Base-by-base conservation (phyloP, 1,284 basidiomycete species). In the Inonotus hispidus region DNA sequence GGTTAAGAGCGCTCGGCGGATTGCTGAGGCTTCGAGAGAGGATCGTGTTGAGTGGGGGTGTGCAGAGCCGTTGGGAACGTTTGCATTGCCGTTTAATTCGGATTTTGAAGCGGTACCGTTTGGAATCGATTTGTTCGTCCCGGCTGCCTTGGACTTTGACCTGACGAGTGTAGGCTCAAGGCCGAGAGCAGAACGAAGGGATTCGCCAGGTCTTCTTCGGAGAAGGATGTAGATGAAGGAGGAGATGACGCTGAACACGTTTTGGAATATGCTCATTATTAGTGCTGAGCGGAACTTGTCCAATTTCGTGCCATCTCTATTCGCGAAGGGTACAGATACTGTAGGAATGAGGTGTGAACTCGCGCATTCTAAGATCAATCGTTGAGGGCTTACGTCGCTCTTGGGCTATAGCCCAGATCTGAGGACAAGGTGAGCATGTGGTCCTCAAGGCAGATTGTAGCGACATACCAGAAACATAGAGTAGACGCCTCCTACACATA, bases 401-500 rank as follows among this genome's bases (percentile, higher is more conserved):
- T 77, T 96, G 93, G 16, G 93, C 92, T 59, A 96, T 86, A 14
- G 92, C 93, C 93, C 93, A 96, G 59, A 94, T 73, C 82, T 90
- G 66, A 27, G 25, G 37, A 39, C 52, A 37, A 49, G 4, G 3
- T 65, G 64, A 55, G 65, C 65, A 45, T 25, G 14, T n/a, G n/a
- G 23, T 1, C 1, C 11, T 1, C n/a, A 29, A 37, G 35, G 27
- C 46, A 7, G 2, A 2, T 29, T 16, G 1, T 41, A 14, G 7
- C 1, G 8, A 55, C 69, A 60, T 56, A 70, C 71, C 61, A 71
- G 55, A 59, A 72, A 71, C 71, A 72, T 71, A 21, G 69, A 67
- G 63, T 72, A 72, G 27, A 72, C 71, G 41, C 71, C 71, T 11
- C 53, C 65, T 14, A 72, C 68, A 56, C 71, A 72, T 37, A 70